phyloP scores from a whole-genome alignment of 345 rosid genomes.

The Pistacia vera region DNA sequence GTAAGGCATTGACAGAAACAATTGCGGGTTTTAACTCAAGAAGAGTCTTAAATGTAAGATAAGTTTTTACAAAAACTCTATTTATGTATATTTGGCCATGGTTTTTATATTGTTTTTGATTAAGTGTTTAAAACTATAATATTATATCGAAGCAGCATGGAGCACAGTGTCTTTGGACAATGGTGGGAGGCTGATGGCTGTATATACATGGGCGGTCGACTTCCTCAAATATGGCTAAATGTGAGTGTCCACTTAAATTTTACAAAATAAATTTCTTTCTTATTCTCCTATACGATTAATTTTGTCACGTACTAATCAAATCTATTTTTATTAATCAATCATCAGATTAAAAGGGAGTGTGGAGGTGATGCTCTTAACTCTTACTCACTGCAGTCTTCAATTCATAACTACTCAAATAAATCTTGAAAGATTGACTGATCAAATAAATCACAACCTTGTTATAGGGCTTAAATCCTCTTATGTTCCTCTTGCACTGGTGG shows the following conservation, averaged over 20 bases:
- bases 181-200: conserved; percentile 99
- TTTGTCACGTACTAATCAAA: not conserved
- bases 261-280: not conserved
- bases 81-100: too few species aligned
- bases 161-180: conserved; percentile 73
- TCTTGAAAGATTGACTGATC: not conserved
- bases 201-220: conserved; percentile 94
- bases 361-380: conserved; percentile 53
- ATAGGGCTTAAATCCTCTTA: conserved; percentile 94
- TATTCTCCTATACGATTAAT: not conserved
- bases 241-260: conserved; percentile 30
- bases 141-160: conserved; percentile 36
- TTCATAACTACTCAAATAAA: not conserved
- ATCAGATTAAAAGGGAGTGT: conserved; percentile 89
- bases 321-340: conserved; percentile 2
- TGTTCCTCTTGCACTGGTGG: conserved; percentile 83
- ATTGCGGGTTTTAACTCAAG: conserved; percentile 36
- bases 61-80: not conserved
- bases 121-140: not conserved
- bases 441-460: not conserved
- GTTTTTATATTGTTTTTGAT: not conserved
- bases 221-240: conserved; percentile 91
- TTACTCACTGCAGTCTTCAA: not conserved
- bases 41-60: conserved; percentile 53
- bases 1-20: conserved; percentile 43